phyloP scores from a whole-genome alignment of 2,329 filamentous ascomycete genomes.

The Venturia effusa region DNA sequence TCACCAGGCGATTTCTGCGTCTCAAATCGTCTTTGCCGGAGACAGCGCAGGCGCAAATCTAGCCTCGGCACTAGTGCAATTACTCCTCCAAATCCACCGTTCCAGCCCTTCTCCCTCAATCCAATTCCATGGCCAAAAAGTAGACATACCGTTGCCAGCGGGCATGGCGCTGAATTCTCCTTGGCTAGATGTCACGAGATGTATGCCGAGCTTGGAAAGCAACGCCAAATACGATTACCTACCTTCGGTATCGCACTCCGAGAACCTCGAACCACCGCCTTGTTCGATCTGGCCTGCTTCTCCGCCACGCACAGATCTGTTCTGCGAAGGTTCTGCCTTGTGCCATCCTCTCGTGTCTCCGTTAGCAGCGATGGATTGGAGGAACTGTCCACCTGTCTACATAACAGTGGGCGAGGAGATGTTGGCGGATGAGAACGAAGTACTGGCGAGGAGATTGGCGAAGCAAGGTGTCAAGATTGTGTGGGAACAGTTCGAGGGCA shows the following conservation, averaged over 20 bases:
- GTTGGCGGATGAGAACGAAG: constrained; percentile 55
- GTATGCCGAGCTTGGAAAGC: constrained; percentile 42
- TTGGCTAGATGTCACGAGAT: constrained; percentile 64
- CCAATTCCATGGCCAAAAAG: constrained; percentile 48
- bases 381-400: constrained; percentile 53
- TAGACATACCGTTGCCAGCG: constrained; percentile 54
- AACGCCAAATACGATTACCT: constrained; percentile 56
- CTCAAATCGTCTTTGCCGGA: constrained; percentile 59
- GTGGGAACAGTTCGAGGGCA: constrained; percentile 65
- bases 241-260: constrained; percentile 29
- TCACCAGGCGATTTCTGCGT: constrained; percentile 53
- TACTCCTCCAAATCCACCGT: constrained; percentile 53
- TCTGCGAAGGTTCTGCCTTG: constrained; percentile 33
- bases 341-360: constrained; percentile 59
- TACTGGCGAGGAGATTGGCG: constrained; percentile 46
- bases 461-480: constrained; percentile 49
- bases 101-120: constrained; percentile 33
- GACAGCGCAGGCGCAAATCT: constrained; percentile 71
- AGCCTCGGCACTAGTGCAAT: constrained; percentile 53
- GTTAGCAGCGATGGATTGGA: constrained; percentile 49
- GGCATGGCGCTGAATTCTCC: constrained; percentile 53
- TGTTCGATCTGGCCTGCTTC: constrained; percentile 39
- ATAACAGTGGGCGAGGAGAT: constrained; percentile 62
- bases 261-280: constrained; percentile 27
- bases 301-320: constrained; percentile 36